Base-by-base conservation (phyloP, 495 filamentous ascomycete species). In the Penicillium bialowiezense region DNA sequence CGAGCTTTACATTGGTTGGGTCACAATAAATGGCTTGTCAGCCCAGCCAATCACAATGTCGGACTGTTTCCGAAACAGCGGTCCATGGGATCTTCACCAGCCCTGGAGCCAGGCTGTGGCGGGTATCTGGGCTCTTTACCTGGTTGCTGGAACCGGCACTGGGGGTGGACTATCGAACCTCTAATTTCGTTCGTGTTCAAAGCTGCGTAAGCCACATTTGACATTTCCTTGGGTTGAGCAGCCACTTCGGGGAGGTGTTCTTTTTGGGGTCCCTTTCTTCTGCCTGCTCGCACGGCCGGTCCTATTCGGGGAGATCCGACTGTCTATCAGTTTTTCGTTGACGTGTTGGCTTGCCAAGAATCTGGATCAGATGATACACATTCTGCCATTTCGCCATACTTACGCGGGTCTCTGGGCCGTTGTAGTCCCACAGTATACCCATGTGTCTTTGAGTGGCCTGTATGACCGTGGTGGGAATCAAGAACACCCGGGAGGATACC, bases 71-170 rank as follows among this genome's bases (percentile, higher is more conserved):
- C 51, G 37, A 49, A 28, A 21, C 31, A 29, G 7, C 28, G 51
- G 51, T 36, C 33, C 26, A 44, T 19, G 21, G 33, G 41, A 20
- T 18, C 18, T 32, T 23, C 20, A 31, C 6, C 13, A 40, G 6
- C 24, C 37, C 18, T n/a, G n/a, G n/a, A n/a, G n/a, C n/a, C n/a
- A n/a, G 24, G 29, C 26, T n/a, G 15, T 12, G 41, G 23, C n/a
- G 14, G 5, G 10, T 7, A 17, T 17, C 35, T 54, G 32, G 20
- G 28, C 13, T 13, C n/a, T 20, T 44, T 51, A 59, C 52, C 59
- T 48, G 50, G 52, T 62, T 54, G 36, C 44, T 54, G 56, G 59
- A 50, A 47, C 47, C 52, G 42, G 56, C 53, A 51, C 50, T 28
- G 44, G 52, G 52, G 52, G 44, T 51, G 51, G 54, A 33, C 26